A percentile compares a stretch with the other conserved stretches of the same genome.
phyloP scores from a whole-genome alignment of 2,329 filamentous ascomycete species.

The Fusarium foetens region DNA sequence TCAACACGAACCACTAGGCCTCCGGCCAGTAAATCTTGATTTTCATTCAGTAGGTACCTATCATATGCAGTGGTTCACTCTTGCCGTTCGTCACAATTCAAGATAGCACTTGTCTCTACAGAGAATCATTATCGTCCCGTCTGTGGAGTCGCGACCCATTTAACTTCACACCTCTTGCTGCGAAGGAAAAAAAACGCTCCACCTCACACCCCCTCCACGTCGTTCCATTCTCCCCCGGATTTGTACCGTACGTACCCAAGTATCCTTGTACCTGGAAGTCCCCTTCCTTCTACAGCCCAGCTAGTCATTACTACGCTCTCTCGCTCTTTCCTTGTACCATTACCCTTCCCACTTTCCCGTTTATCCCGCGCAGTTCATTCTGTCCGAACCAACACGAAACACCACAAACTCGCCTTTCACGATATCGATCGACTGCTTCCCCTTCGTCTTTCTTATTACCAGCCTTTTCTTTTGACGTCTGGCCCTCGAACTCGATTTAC shows the following conservation, averaged over 20 bases:
- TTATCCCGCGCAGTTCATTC: constrained; percentile 34
- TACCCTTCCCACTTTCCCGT: constrained; percentile 41
- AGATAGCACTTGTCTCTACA: constrained; percentile 9
- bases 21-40: background rate
- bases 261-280: constrained; percentile 41
- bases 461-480: background rate
- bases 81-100: background rate
- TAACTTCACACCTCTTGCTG: constrained; percentile 10
- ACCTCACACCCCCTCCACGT: constrained; percentile 33
- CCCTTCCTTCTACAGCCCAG: constrained; percentile 19
- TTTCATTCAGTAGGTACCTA: background rate
- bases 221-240: constrained; percentile 39
- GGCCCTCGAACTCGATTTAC: constrained; percentile 1
- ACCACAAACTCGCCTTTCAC: constrained; percentile 39
- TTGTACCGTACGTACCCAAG: constrained; percentile 36
- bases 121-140: constrained; percentile 31
- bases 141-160: constrained; percentile 17
- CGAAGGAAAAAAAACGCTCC: constrained; percentile 2
- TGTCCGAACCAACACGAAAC: constrained; percentile 39
- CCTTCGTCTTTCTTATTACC: background rate
- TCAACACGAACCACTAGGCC: background rate
- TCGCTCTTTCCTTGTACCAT: constrained; percentile 40
- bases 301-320: constrained; percentile 37
- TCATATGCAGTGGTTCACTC: background rate
- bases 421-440: constrained; percentile 32